Base-by-base conservation (phyloP, 257 asterid genomes). In the Solanum okadae region DNA sequence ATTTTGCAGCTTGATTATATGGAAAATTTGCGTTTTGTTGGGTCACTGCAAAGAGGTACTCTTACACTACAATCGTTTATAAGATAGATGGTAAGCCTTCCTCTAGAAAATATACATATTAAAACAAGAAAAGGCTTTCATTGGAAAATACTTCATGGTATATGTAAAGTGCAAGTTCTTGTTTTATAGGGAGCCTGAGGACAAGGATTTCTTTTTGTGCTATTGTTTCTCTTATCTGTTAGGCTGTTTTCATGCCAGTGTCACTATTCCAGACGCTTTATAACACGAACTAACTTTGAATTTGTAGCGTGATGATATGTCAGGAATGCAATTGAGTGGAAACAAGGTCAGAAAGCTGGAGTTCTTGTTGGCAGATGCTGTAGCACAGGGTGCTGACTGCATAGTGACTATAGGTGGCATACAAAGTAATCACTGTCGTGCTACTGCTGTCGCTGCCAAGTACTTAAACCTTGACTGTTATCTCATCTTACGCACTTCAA, bases 241-340 rank as follows among this genome's bases (percentile, higher is more conserved):
- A 25, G 63, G 42, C 59, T 37, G 40, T 81, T 81, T 27, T 63
- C 86, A 29, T 49, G 67, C 52, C 40, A 27, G 7, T 46, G 11
- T 52, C 86, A 49, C 86, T 49, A 49, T 82, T 44, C 18, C 67
- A 79, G 40, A 27, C 5, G 14, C 63, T 15, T 56, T 85, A 93
- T 90, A 88, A 95, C 87, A 46, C 40, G 77, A 86, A 87, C 37
- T 40, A 81, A 90, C 89, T 90, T 88, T 90, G 34, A 86, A 87
- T 90, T 73, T 82, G 35, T 89, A 95, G 99, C 98, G 99, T 27
- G 99, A 97, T 91, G 99, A 96, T 94, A 94, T 97, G 84, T 94
- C 99, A 63, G 99, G 99, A 83, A 95, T 97, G 99, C 98, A 96
- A 90, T 87, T 97, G 90, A 97, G 99, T 91, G 99, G 99, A 89